Evolutionary conservation across 345 rosid species (phyloP).

Genomic region (Euclidium syriacum): DNA sequence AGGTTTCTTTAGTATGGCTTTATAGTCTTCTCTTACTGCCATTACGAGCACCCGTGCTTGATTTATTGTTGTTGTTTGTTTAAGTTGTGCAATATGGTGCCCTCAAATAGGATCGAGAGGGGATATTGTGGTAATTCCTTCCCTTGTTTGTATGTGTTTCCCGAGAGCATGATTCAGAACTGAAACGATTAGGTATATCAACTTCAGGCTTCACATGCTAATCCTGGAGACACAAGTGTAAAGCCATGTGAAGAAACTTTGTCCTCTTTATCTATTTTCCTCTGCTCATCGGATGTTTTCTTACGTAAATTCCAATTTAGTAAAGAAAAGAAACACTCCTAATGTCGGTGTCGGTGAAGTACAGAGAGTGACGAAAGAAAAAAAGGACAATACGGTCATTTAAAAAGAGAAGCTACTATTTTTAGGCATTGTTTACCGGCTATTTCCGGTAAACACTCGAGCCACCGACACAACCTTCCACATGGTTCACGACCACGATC

Average conservation of each 20-base stretch:
- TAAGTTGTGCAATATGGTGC: neutral
- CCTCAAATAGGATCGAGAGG: neutral
- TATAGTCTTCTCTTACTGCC: neutral
- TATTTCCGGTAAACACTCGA: constrained; percentile 19
- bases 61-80: neutral
- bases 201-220: neutral
- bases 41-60: no score
- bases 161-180: neutral
- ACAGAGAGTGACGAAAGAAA: neutral
- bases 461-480: constrained; percentile 29
- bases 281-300: neutral
- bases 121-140: neutral
- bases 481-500: constrained; percentile 9
- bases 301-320: neutral
- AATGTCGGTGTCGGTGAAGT: constrained; percentile 21
- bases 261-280: neutral
- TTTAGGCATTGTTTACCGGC: constrained; percentile 15
- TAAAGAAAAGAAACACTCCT: neutral
- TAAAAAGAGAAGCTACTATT: neutral
- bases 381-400: neutral
- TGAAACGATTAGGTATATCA: neutral
- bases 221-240: neutral
- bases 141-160: neutral
- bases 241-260: constrained; percentile 21
- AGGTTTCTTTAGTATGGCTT: neutral